phyloP scores from a whole-genome alignment of 179 eudicot species.

The Vitellaria paradoxa region DNA sequence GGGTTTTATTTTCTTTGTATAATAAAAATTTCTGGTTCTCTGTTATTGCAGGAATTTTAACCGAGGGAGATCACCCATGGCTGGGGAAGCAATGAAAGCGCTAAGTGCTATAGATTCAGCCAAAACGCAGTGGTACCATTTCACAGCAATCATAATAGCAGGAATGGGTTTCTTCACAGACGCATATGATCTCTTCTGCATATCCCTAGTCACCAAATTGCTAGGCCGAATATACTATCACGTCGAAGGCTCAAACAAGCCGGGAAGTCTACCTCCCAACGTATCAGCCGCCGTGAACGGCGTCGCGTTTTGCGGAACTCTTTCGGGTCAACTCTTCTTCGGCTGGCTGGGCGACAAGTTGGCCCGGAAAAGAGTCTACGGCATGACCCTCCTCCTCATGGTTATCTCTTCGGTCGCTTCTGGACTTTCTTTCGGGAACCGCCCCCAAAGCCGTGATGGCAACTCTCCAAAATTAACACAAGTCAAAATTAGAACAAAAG shows the following conservation, averaged over 20 bases:
- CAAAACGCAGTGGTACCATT: constrained; percentile 71
- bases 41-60: neutral
- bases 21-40: too few species aligned
- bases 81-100: constrained; percentile 31
- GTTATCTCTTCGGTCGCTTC: constrained; percentile 50
- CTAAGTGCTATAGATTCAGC: constrained; percentile 59
- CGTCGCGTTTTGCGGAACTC: constrained; percentile 60
- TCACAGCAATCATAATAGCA: constrained; percentile 63
- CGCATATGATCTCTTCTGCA: constrained; percentile 63
- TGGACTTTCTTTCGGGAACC: constrained; percentile 51
- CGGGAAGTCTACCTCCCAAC: constrained; percentile 63
- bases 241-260: constrained; percentile 42
- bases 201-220: constrained; percentile 55
- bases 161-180: constrained; percentile 81
- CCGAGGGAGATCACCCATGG: neutral
- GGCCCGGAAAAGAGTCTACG: constrained; percentile 62
- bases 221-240: constrained; percentile 59
- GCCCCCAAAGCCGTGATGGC: constrained; percentile 51
- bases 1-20: too few species aligned
- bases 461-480: too few species aligned
- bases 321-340: constrained; percentile 60
- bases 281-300: constrained; percentile 62
- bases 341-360: constrained; percentile 83
- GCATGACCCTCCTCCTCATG: constrained; percentile 65
- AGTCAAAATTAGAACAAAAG: too few species aligned